These are phyloP conservation scores for Paramecium sonneborni DNA, from an alignment of 73 alveolate genomes.

Conservation along the genomic window DNA sequence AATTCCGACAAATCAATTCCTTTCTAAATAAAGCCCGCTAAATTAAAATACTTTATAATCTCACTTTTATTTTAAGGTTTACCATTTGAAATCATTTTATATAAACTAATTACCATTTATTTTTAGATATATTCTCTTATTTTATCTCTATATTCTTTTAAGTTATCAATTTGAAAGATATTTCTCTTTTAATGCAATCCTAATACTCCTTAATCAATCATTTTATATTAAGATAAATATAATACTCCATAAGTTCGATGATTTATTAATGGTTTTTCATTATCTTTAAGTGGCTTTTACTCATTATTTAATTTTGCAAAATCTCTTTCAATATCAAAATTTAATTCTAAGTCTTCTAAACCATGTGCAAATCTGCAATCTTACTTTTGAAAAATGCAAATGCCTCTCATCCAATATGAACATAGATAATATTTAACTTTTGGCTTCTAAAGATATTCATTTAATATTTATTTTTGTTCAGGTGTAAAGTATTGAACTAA, in stretches of 20 bases:
- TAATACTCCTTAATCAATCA: neutral
- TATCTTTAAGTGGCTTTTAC: neutral
- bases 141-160: slow-evolving; percentile 27
- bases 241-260: neutral
- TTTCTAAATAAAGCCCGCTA: neutral
- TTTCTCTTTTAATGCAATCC: neutral
- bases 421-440: neutral
- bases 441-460: neutral
- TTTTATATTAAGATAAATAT: neutral
- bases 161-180: neutral
- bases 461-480: neutral
- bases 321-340: slow-evolving; percentile 6
- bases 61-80: neutral
- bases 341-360: neutral
- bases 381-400: slow-evolving; percentile 16
- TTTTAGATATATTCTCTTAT: neutral
- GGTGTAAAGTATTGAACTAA: neutral
- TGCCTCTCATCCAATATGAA: slow-evolving; percentile 43
- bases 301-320: neutral
- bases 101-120: neutral
- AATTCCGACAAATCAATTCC: slow-evolving; percentile 15
- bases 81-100: neutral
- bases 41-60: neutral
- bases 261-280: neutral
- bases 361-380: slow-evolving; percentile 52